Evolutionary conservation across 2,329 filamentous ascomycete species (phyloP).

Genomic region (Aspergillus ustus): DNA sequence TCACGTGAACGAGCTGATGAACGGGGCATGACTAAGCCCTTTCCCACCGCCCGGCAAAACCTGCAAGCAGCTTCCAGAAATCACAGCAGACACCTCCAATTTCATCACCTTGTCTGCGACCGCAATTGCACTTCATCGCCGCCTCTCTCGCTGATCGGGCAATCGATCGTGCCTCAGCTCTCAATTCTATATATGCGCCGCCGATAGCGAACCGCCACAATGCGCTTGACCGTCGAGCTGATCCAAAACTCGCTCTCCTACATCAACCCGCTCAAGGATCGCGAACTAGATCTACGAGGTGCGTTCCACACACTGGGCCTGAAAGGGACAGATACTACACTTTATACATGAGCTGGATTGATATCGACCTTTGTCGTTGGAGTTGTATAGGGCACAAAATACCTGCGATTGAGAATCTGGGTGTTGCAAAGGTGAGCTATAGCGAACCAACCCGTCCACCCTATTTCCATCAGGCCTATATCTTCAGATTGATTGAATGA

Average conservation of each 20-base stretch:
- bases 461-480: too few species aligned
- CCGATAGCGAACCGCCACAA: conserved; percentile 48
- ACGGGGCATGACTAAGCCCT: not conserved
- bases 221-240: conserved; percentile 95
- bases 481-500: not conserved
- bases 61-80: conserved; percentile 9
- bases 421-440: conserved; percentile 78
- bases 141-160: not conserved
- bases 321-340: conserved; percentile 98
- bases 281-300: conserved; percentile 99
- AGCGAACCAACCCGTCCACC: too few species aligned
- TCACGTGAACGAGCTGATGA: too few species aligned
- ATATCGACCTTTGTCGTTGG: conserved; percentile 65
- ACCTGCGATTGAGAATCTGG: conserved; percentile 94
- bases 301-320: conserved; percentile 59
- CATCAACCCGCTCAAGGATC: conserved; percentile 97
- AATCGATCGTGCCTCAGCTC: not conserved
- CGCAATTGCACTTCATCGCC: conserved; percentile 1
- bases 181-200: not conserved
- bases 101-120: not conserved
- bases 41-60: conserved; percentile 19
- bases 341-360: conserved; percentile 74
- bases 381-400: conserved; percentile 88
- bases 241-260: conserved; percentile 95
- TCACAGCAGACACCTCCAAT: not conserved